Evolutionary conservation across 1,139 yeast genomes (phyloP).

Genomic region (Meyerozyma athensensis): DNA sequence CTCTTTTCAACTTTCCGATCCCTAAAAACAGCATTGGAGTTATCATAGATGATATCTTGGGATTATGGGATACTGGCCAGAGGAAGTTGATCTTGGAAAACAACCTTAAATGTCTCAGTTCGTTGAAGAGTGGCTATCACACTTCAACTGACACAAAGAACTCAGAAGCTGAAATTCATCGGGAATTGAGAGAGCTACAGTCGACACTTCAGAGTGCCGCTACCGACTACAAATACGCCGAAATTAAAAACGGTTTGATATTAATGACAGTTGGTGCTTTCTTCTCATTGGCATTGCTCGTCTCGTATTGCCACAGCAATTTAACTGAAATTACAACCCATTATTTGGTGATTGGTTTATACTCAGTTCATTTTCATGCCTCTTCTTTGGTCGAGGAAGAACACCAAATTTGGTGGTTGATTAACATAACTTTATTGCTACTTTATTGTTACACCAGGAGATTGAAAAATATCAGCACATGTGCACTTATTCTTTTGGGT

Average conservation of each 20-base stretch:
- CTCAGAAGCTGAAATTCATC: slow-evolving; percentile 23
- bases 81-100: slow-evolving; percentile 41
- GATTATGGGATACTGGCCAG: slow-evolving; percentile 45
- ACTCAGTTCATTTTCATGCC: slow-evolving; percentile 68
- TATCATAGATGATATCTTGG: slow-evolving; percentile 52
- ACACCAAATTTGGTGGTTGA: slow-evolving; percentile 95
- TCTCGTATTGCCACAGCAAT: slow-evolving; percentile 10
- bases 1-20: slow-evolving; percentile 70
- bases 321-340: slow-evolving; percentile 15
- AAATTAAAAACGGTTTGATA: slow-evolving; percentile 46
- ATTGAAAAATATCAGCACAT: neutral
- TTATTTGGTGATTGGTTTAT: slow-evolving; percentile 35
- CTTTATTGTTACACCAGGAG: neutral
- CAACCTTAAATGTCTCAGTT: slow-evolving; percentile 27
- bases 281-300: slow-evolving; percentile 15
- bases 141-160: neutral
- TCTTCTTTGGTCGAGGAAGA: slow-evolving; percentile 96
- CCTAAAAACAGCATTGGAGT: slow-evolving; percentile 86
- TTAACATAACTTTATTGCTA: slow-evolving; percentile 29
- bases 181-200: slow-evolving; percentile 50
- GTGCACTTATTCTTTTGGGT: slow-evolving; percentile 24
- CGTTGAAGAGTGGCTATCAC: neutral
- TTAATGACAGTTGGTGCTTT: slow-evolving; percentile 21
- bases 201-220: slow-evolving; percentile 57
- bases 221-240: slow-evolving; percentile 61